These are phyloP conservation scores for Onygenales sp. DNA, from an alignment of 2,329 filamentous ascomycete genomes.

Conservation along the genomic window DNA sequence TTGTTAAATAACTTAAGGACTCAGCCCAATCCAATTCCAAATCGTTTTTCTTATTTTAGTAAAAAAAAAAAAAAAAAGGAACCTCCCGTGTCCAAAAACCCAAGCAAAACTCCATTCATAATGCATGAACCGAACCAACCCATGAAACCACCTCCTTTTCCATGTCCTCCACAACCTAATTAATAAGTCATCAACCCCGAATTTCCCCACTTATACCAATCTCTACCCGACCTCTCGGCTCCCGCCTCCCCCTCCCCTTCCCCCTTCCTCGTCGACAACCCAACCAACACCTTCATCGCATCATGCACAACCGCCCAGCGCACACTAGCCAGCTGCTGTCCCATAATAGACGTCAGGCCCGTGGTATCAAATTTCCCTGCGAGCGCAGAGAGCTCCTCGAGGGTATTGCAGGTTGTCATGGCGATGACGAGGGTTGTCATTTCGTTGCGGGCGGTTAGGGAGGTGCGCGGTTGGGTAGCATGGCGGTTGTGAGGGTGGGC, in stretches of 20 bases:
- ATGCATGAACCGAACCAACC: too few relatives aligned
- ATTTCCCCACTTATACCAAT: too few relatives aligned
- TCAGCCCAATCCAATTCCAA: too few relatives aligned
- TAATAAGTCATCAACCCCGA: too few relatives aligned
- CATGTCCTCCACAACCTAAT: too few relatives aligned
- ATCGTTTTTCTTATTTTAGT: too few relatives aligned
- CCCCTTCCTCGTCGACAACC: slow-evolving; percentile 8
- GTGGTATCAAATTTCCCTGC: slow-evolving; percentile 41
- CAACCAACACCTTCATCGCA: slow-evolving; percentile 46
- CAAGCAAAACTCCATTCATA: too few relatives aligned
- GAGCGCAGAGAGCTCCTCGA: slow-evolving; percentile 26
- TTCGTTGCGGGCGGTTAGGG: slow-evolving; percentile 31
- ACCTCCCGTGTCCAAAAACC: too few relatives aligned
- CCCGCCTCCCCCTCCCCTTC: neutral
- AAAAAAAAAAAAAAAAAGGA: too few relatives aligned
- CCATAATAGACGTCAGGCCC: slow-evolving; percentile 47
- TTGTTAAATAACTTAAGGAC: too few relatives aligned
- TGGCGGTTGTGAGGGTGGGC: neutral
- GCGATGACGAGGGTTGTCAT: slow-evolving; percentile 25
- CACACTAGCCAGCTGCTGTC: slow-evolving; percentile 46
- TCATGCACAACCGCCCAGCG: slow-evolving; percentile 55
- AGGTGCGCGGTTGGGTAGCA: neutral
- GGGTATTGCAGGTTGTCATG: slow-evolving; percentile 24
- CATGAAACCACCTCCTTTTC: too few relatives aligned
- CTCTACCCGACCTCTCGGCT: too few relatives aligned